Conservation (phyloP, 148 eudicot species). For the Gaultheria prostrata region DNA sequence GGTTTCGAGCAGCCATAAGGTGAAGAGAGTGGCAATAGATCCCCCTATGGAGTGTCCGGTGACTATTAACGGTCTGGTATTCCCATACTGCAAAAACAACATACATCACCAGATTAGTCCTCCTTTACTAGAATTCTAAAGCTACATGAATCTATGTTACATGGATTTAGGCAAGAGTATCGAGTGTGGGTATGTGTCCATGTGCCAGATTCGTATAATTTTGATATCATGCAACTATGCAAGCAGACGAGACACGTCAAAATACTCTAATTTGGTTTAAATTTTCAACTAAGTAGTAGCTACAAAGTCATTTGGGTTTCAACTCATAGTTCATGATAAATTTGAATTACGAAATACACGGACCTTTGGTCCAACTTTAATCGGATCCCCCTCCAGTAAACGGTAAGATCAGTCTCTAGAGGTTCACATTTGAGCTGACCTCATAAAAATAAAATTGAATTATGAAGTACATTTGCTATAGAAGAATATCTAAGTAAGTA, state of each 20-base stretch:
- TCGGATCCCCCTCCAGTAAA: too few species aligned
- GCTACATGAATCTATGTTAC: neutral
- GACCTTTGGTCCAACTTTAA: neutral
- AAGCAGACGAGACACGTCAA: neutral
- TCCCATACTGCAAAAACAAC: conserved; percentile 15
- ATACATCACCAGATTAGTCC: neutral
- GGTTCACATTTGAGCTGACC: too few species aligned
- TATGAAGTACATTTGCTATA: too few species aligned
- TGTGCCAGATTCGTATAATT: neutral
- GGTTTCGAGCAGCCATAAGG: conserved; percentile 31
- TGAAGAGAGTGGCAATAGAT: conserved; percentile 35
- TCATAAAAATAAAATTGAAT: too few species aligned
- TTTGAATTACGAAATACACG: neutral
- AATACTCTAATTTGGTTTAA: neutral
- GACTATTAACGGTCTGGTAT: conserved; percentile 22
- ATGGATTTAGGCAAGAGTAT: neutral
- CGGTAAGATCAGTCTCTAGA: too few species aligned
- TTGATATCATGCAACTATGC: too few species aligned
- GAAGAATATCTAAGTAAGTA: too few species aligned
- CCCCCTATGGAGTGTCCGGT: conserved; percentile 37
- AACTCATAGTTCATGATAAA: neutral
- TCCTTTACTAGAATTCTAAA: neutral
- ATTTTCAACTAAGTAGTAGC: neutral
- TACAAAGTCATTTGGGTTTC: neutral
- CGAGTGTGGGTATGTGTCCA: neutral